These are phyloP conservation scores for Lentinula raphanica DNA, from an alignment of 768 basidiomycete genomes.

Conservation along the genomic window DNA sequence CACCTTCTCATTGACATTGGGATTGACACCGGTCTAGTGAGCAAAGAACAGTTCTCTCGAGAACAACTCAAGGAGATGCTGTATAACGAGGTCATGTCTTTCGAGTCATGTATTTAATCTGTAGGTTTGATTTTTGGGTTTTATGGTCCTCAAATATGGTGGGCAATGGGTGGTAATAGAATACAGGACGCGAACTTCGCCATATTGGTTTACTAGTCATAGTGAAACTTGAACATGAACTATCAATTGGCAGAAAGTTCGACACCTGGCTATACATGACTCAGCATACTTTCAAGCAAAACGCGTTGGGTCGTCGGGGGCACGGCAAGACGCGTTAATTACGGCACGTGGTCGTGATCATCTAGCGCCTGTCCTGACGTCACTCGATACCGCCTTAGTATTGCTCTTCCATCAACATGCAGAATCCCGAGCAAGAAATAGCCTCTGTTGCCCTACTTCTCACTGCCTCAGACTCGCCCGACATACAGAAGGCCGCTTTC, in stretches of 20 bases:
- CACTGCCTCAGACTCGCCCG: constrained; percentile 43
- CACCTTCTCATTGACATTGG: too few relatives aligned
- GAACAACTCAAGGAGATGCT: constrained; percentile 79
- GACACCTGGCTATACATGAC: too few relatives aligned
- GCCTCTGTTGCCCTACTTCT: constrained; percentile 36
- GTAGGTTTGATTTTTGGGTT: neutral
- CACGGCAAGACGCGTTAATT: too few relatives aligned
- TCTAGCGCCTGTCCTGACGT: too few relatives aligned
- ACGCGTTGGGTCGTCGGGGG: too few relatives aligned
- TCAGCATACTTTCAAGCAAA: too few relatives aligned
- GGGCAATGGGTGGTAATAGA: neutral
- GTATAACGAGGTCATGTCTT: constrained; percentile 79
- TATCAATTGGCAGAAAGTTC: too few relatives aligned
- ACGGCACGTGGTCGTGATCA: too few relatives aligned
- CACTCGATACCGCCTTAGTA: neutral
- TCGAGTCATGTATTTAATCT: constrained; percentile 56
- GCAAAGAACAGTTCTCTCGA: constrained; percentile 72
- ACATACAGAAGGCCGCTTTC: constrained; percentile 42
- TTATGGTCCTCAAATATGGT: neutral
- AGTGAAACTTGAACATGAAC: too few relatives aligned
- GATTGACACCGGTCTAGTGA: constrained; percentile 30
- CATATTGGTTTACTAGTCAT: neutral
- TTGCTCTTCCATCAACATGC: constrained; percentile 32
- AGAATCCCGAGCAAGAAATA: constrained; percentile 52
- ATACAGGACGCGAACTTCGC: neutral